phyloP scores from a whole-genome alignment of 371 early-diverging fungal genomes.

The Phascolomyces articulosus region DNA sequence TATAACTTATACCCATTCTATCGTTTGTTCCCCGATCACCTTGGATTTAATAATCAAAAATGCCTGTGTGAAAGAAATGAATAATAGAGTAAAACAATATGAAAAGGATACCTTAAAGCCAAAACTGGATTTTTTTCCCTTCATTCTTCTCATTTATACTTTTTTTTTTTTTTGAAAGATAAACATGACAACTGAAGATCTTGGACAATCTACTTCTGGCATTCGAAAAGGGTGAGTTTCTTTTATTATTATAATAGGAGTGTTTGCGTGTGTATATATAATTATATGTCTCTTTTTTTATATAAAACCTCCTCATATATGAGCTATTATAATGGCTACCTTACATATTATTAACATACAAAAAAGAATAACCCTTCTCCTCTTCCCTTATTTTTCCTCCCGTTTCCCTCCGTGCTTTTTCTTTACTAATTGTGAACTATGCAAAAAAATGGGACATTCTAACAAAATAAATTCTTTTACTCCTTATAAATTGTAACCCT shows the following conservation, averaged over 20 bases:
- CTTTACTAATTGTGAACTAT: too few species aligned
- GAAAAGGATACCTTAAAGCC: neutral
- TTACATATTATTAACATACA: too few species aligned
- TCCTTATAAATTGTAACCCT: neutral
- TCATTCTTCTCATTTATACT: neutral
- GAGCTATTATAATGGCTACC: neutral
- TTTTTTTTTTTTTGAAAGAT: neutral
- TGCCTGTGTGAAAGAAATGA: neutral
- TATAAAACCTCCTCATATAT: neutral
- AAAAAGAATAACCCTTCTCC: too few species aligned
- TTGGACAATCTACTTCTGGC: conserved; percentile 38
- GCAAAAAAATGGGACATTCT: too few species aligned
- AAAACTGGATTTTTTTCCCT: neutral
- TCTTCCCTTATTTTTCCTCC: neutral
- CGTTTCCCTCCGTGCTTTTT: neutral
- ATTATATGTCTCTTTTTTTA: neutral
- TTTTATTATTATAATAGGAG: neutral
- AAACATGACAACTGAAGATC: conserved; percentile 1
- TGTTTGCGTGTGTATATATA: neutral
- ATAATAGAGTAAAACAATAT: neutral
- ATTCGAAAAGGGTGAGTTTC: conserved; percentile 35
- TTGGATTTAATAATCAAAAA: neutral
- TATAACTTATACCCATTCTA: too few species aligned
- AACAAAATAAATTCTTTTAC: neutral
- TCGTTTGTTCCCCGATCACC: neutral